Percentiles rank a stretch among this genome's conserved stretches.
These are phyloP conservation scores for Begonia loranthoides DNA, from an alignment of 306 rosid genomes.

Conservation along the genomic window DNA sequence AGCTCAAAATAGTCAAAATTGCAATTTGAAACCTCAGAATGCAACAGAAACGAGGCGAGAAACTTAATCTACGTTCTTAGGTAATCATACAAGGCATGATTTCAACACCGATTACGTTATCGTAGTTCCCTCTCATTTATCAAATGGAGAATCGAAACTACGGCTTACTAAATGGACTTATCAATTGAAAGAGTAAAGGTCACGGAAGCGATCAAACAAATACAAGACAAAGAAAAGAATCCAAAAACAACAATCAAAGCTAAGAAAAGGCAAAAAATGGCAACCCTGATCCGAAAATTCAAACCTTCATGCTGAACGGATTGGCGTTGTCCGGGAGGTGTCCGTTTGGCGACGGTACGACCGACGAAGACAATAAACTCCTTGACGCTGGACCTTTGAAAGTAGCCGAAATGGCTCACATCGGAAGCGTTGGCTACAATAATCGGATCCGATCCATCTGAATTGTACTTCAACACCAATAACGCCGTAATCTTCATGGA, in stretches of 20 bases:
- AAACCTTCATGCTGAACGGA: conserved; percentile 96
- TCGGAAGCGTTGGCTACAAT: conserved; percentile 60
- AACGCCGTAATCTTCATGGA: conserved; percentile 88
- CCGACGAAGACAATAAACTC: conserved; percentile 84
- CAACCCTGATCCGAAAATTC: neutral
- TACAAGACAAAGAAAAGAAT: too few relatives aligned
- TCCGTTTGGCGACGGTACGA: conserved; percentile 94
- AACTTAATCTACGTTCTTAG: too few relatives aligned
- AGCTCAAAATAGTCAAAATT: neutral
- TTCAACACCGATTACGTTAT: too few relatives aligned
- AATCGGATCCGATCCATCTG: conserved; percentile 81
- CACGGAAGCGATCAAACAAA: too few relatives aligned
- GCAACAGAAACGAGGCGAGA: too few relatives aligned
- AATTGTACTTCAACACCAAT: conserved; percentile 70
- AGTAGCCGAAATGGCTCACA: conserved; percentile 73
- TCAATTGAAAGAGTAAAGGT: too few relatives aligned
- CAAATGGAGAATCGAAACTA: too few relatives aligned
- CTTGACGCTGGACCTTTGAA: conserved; percentile 83
- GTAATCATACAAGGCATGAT: too few relatives aligned
- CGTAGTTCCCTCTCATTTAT: too few relatives aligned
- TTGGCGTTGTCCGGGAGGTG: conserved; percentile 80
- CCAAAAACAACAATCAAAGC: too few relatives aligned
- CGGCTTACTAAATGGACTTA: too few relatives aligned
- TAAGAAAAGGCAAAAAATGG: neutral
- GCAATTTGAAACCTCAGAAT: neutral